phyloP scores from a whole-genome alignment of 1,284 basidiomycete species.

The Heterobasidion irregulare region DNA sequence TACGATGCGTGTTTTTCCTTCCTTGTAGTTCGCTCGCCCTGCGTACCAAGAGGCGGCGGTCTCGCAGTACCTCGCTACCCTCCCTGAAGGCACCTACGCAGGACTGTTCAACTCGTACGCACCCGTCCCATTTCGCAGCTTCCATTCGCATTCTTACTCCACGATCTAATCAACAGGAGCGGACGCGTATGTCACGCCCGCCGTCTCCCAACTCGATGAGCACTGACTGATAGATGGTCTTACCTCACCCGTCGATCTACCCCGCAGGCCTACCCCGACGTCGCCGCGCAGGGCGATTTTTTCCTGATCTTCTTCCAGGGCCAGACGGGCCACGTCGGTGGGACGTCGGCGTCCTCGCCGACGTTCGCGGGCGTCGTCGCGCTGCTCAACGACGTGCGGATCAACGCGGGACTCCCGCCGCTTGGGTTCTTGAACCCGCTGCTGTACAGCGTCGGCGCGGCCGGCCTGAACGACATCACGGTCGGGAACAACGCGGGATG shows the following conservation, averaged over 20 bases:
- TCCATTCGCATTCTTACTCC: conserved; percentile 1
- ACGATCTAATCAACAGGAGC: neutral
- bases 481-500: conserved; percentile 47
- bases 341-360: conserved; percentile 53
- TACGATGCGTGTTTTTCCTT: neutral
- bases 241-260: conserved; percentile 45
- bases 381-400: conserved; percentile 52
- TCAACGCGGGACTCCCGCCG: conserved; percentile 30
- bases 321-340: conserved; percentile 25
- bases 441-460: conserved; percentile 32
- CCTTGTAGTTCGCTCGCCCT: conserved; percentile 42
- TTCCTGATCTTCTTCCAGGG: conserved; percentile 33
- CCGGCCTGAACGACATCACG: conserved; percentile 44
- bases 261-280: conserved; percentile 51
- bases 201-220: no score
- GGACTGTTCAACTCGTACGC: conserved; percentile 41
- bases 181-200: neutral
- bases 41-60: conserved; percentile 42
- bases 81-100: conserved; percentile 38
- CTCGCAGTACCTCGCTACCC: conserved; percentile 30
- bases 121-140: conserved; percentile 23
- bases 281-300: conserved; percentile 45
- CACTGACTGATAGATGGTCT: no score
- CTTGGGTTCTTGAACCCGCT: conserved; percentile 58
- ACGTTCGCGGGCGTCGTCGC: conserved; percentile 46